Evolutionary conservation across 2,329 filamentous ascomycete species (phyloP).

Genomic region (Neocatenulostroma microsporum): DNA sequence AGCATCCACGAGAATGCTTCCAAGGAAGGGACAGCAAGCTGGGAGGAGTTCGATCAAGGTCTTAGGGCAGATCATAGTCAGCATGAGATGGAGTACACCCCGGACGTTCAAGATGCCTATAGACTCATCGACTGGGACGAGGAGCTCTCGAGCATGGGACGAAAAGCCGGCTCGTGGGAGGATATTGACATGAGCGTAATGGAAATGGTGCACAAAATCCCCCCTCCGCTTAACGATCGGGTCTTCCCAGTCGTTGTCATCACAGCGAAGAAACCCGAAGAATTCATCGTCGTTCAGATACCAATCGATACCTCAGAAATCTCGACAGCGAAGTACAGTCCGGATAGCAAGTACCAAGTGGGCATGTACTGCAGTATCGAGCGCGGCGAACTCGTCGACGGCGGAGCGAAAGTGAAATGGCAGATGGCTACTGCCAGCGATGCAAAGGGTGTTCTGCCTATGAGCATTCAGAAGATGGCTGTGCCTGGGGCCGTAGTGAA

Average conservation of each 20-base stretch:
- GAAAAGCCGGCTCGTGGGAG: conserved; percentile 23
- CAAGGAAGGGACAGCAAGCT: conserved; percentile 49
- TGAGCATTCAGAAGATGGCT: conserved; percentile 56
- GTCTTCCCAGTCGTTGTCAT: conserved; percentile 61
- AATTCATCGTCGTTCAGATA: conserved; percentile 33
- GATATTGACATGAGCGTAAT: conserved; percentile 41
- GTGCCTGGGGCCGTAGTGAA: conserved; percentile 58
- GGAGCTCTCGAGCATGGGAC: conserved; percentile 13
- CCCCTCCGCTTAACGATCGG: conserved; percentile 53
- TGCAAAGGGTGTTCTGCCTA: conserved; percentile 58
- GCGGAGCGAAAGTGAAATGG: conserved; percentile 53
- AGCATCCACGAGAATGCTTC: conserved; percentile 53
- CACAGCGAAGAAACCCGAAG: conserved; percentile 32
- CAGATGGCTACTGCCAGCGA: conserved; percentile 70
- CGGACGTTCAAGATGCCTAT: conserved; percentile 45
- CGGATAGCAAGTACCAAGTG: conserved; percentile 38
- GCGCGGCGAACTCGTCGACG: conserved; percentile 43
- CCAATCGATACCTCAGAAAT: conserved; percentile 30
- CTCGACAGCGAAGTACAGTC: conserved; percentile 27
- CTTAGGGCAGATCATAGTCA: conserved; percentile 53
- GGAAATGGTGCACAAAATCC: conserved; percentile 60
- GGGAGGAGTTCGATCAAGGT: conserved; percentile 54
- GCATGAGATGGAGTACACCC: conserved; percentile 53
- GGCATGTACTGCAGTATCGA: conserved; percentile 62
- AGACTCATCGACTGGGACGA: conserved; percentile 38